Conservation (phyloP, 2,329 filamentous ascomycete genomes). For the Macrophomina tecta region DNA sequence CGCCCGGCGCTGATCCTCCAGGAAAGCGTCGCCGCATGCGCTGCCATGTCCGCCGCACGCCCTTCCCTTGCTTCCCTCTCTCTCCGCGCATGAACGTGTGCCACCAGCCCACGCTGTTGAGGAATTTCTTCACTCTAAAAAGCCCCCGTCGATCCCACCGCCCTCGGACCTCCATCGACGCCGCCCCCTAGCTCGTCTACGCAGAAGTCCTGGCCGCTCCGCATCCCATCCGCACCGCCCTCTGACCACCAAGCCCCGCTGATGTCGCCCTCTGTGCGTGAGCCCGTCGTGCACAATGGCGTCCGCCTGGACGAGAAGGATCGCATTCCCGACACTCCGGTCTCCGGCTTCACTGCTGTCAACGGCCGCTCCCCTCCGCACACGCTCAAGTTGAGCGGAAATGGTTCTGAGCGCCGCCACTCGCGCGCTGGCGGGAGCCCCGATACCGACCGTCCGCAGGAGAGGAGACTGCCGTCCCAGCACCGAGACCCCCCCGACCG, state of each 20-base stretch:
- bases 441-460: constrained; percentile 26
- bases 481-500: constrained; percentile 34
- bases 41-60: constrained; percentile 4
- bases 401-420: constrained; percentile 9
- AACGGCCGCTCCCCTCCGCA: constrained; percentile 18
- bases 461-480: constrained; percentile 31
- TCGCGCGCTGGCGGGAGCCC: constrained; percentile 33
- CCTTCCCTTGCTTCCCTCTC: constrained; percentile 15
- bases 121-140: constrained; percentile 2
- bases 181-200: not conserved
- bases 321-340: constrained; percentile 2
- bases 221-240: not conserved
- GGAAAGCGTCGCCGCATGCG: not conserved
- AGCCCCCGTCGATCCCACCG: not conserved
- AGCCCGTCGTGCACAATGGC: not conserved
- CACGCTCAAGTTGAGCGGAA: constrained; percentile 6
- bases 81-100: constrained; percentile 9
- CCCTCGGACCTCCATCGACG: not conserved
- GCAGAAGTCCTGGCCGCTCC: constrained; percentile 5
- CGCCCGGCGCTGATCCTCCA: constrained; percentile 10
- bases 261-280: constrained; percentile 19
- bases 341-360: constrained; percentile 26
- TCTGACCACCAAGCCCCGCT: not conserved
- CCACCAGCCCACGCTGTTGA: constrained; percentile 1
- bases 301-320: constrained; percentile 19